Evolutionary conservation across 352 stramenopile genomes (phyloP), one percentile per base, ranked within the genome.

Genomic region (Globisporangium viniferum): DNA sequence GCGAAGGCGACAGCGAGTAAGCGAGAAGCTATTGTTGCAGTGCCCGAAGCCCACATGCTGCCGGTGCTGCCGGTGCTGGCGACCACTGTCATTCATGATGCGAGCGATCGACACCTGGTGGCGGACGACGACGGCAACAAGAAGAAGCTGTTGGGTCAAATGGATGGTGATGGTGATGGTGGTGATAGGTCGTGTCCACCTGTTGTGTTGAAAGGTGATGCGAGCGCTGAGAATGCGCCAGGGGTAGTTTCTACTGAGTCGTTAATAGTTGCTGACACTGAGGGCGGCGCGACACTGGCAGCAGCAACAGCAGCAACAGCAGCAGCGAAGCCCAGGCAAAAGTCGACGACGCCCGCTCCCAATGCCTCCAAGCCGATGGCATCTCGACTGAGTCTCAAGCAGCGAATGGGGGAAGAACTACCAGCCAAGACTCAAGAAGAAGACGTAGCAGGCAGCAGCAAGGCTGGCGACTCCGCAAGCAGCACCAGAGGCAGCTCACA

Each of bases 351-450:
- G 48, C 5, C 12, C 10, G 15, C 36, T 5, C 39, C 18, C 4
- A n/a, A 33, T 27, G 31, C 29, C 7, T 59, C 54, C 54, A 59
- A 36, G 29, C 15, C 5, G 22, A 15, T 6, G 36, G n/a, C 12
- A 31, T 22, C 57, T 49, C 29, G 33, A 12, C 14, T 33, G 35
- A 62, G 57, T 49, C 57, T 62, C 9, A 62, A 51, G 33, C 57
- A 62, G 57, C 33, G n/a, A 33, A 22, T 35, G 14, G 57, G 12
- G n/a, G 24, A 39, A 10, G 14, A 24, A 5, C 24, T 10, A 8
- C 4, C n/a, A 22, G 18, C 10, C 31, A 61, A 31, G 31, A 61
- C 5, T 35, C 31, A 61, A 29, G 31, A 46, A 9, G 2, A 10
- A 9, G 2, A 10, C 24, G 35, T 7, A 48, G 29, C 3, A 22